Evolutionary conservation across 1,284 basidiomycete species (phyloP).

Genomic region (Quambalaria eucalypti): DNA sequence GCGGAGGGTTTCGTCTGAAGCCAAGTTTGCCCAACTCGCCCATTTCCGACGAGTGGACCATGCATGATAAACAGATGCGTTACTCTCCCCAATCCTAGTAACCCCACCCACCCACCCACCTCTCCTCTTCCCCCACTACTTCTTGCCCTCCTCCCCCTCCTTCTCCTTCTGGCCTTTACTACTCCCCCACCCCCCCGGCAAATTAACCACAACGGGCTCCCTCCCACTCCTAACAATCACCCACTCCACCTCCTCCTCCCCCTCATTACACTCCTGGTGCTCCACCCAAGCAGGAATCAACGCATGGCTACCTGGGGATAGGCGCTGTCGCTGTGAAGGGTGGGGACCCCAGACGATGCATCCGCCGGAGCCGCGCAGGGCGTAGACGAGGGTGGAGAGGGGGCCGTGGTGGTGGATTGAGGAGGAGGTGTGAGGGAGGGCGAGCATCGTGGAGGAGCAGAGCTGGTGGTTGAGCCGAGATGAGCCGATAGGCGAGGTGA

Average conservation of each 20-base stretch:
- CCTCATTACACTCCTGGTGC: not conserved
- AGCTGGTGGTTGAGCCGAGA: not conserved
- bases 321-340: not conserved
- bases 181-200: not conserved
- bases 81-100: too few species aligned
- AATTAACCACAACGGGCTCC: not conserved
- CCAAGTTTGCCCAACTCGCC: too few species aligned
- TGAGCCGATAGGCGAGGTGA: not conserved
- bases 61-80: too few species aligned
- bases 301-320: slow-evolving; percentile 1
- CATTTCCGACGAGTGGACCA: too few species aligned
- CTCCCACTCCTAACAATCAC: not conserved
- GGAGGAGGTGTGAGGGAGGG: slow-evolving; percentile 5
- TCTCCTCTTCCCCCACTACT: not conserved
- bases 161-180: not conserved
- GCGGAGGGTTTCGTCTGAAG: too few species aligned
- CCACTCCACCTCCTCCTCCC: not conserved
- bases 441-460: slow-evolving; percentile 5
- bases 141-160: not conserved
- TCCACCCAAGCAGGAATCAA: slow-evolving; percentile 7
- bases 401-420: slow-evolving; percentile 8
- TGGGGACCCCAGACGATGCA: slow-evolving; percentile 4
- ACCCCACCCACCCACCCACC: not conserved
- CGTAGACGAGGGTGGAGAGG: slow-evolving; percentile 7
- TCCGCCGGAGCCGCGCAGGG: not conserved